phyloP scores from a whole-genome alignment of 805 yeast genomes.

The Candida nitratophila region DNA sequence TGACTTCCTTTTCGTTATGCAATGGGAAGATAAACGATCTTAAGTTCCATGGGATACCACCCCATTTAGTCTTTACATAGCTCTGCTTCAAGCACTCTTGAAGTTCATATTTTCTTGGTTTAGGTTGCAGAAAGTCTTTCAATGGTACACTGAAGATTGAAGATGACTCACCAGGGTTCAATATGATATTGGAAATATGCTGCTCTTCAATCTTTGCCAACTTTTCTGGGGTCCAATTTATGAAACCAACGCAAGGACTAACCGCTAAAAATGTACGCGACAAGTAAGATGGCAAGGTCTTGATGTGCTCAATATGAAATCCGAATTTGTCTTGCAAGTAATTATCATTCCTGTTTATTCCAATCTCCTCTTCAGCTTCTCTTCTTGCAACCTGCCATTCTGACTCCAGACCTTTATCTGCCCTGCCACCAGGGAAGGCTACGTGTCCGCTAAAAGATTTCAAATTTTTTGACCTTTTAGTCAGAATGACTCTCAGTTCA shows the following conservation, averaged over 20 bases:
- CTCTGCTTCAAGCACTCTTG: conserved; percentile 28
- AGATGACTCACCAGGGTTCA: conserved; percentile 76
- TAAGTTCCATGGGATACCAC: conserved; percentile 61
- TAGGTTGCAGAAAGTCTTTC: conserved; percentile 43
- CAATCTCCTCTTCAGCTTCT: conserved; percentile 86
- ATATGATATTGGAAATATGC: conserved; percentile 28
- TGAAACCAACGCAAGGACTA: conserved; percentile 67
- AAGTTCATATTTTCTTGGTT: conserved; percentile 18
- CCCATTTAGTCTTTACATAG: conserved; percentile 49
- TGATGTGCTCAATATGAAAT: conserved; percentile 51
- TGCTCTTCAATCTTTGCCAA: conserved; percentile 20
- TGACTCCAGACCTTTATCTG: conserved; percentile 59
- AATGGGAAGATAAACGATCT: conserved; percentile 58
- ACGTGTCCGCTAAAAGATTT: conserved; percentile 82
- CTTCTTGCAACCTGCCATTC: conserved; percentile 73
- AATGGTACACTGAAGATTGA: conserved; percentile 67
- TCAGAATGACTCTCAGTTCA: conserved; percentile 70
- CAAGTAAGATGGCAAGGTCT: conserved; percentile 68
- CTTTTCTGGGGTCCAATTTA: conserved; percentile 33
- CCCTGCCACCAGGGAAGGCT: conserved; percentile 91
- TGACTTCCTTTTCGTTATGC: conserved; percentile 45
- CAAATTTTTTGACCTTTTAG: conserved; percentile 66
- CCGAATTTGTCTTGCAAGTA: conserved; percentile 39
- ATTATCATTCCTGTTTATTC: conserved; percentile 46
- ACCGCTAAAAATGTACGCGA: conserved; percentile 81